These are phyloP conservation scores for Coemansia sp. DNA, from an alignment of 192 early-diverging fungal genomes.

Conservation along the genomic window DNA sequence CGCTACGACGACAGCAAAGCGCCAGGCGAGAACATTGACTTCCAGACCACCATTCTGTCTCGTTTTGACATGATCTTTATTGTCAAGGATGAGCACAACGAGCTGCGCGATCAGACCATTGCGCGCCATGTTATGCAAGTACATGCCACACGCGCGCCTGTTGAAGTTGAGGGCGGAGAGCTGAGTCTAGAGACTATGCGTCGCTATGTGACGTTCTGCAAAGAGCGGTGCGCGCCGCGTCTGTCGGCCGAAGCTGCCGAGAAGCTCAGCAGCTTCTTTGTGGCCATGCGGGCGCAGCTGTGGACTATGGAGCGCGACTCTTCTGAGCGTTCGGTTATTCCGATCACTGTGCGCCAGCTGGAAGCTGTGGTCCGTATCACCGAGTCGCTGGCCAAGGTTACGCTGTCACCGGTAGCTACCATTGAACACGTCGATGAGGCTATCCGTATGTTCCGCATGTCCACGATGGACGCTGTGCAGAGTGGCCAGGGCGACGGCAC, in stretches of 20 bases:
- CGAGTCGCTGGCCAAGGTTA: slow-evolving; percentile 96
- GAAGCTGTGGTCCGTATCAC: slow-evolving; percentile 99
- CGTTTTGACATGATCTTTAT: slow-evolving; percentile 99
- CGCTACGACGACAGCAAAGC: slow-evolving; percentile 98
- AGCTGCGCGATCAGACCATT: slow-evolving; percentile 85
- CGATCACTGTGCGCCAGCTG: slow-evolving; percentile 95
- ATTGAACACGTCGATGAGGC: slow-evolving; percentile 95
- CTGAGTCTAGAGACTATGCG: slow-evolving; percentile 94
- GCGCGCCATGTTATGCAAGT: slow-evolving; percentile 96
- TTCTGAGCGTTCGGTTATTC: slow-evolving; percentile 78
- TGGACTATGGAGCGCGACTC: slow-evolving; percentile 73
- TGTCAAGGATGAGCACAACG: slow-evolving; percentile 96
- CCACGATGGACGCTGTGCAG: slow-evolving; percentile 96
- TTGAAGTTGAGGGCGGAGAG: slow-evolving; percentile 71
- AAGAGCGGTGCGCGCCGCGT: slow-evolving; percentile 89
- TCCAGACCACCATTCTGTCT: slow-evolving; percentile 99
- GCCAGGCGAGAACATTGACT: slow-evolving; percentile 99
- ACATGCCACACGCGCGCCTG: slow-evolving; percentile 75
- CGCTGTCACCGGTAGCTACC: slow-evolving; percentile 79
- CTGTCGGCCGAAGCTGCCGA: slow-evolving; percentile 85
- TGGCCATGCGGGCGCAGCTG: slow-evolving; percentile 83
- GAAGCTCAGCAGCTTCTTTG: slow-evolving; percentile 92
- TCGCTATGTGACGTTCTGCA: slow-evolving; percentile 95
- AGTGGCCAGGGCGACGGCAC: slow-evolving; percentile 80
- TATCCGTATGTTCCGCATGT: slow-evolving; percentile 94